phyloP scores from a whole-genome alignment of 2,329 filamentous ascomycete species.

The Albifimbria verrucaria region DNA sequence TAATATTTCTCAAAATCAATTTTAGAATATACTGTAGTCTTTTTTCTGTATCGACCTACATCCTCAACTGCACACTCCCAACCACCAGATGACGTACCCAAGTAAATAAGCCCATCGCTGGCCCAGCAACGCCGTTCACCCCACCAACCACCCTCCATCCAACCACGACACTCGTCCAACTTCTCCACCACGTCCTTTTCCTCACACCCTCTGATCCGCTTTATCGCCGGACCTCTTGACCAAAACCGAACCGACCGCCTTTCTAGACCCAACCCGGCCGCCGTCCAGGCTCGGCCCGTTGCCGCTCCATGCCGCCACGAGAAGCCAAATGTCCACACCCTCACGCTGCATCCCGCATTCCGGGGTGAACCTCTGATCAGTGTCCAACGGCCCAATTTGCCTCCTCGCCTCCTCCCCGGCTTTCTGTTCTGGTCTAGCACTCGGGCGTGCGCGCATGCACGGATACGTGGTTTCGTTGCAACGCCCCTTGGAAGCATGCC shows the following conservation, averaged over 20 bases:
- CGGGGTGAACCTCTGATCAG: no score
- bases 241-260: background rate
- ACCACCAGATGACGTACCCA: background rate
- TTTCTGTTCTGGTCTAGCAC: background rate
- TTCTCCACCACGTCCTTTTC: background rate
- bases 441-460: background rate
- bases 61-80: background rate
- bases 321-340: no score
- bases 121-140: conserved; percentile 14
- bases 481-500: background rate
- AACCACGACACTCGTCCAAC: background rate
- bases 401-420: background rate
- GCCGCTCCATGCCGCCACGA: background rate
- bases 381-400: no score
- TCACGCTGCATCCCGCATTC: no score
- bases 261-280: background rate
- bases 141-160: conserved; percentile 1
- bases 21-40: no score
- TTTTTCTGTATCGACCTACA: background rate
- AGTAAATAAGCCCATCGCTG: background rate
- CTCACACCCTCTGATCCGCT: background rate
- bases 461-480: background rate
- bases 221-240: background rate
- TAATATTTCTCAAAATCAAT: no score
- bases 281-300: background rate